These are phyloP conservation scores for Setaria italica DNA, from an alignment of 202 grass and related monocot genomes.

Conservation along the genomic window DNA sequence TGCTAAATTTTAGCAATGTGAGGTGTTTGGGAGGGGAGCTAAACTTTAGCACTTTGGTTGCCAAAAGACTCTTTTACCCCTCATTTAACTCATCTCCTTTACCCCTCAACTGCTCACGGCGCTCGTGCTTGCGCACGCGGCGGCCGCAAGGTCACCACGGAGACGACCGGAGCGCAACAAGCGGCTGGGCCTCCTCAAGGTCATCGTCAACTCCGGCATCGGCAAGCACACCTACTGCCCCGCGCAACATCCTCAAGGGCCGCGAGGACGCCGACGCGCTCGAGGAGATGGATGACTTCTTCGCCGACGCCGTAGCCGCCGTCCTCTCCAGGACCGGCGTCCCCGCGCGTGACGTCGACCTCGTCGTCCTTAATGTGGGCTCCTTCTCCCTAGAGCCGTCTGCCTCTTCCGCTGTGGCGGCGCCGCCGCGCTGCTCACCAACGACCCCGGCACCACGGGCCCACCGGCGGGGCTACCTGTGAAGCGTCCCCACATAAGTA, in stretches of 20 bases:
- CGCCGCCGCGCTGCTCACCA: constrained; percentile 69
- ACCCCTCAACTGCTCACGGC: not conserved
- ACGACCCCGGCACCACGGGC: constrained; percentile 51
- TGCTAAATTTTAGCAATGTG: too few relatives aligned
- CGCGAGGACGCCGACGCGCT: constrained; percentile 71
- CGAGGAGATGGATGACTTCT: constrained; percentile 74
- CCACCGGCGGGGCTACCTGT: constrained; percentile 47
- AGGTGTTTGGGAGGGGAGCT: too few relatives aligned
- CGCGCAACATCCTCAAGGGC: constrained; percentile 71
- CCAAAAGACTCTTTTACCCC: too few relatives aligned
- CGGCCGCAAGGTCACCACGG: constrained; percentile 59
- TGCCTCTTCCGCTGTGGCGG: constrained; percentile 97
- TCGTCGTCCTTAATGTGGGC: constrained; percentile 76
- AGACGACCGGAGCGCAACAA: constrained; percentile 70
- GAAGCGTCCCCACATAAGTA: too few relatives aligned
- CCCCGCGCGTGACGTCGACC: constrained; percentile 52
- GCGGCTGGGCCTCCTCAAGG: constrained; percentile 76
- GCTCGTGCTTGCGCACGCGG: constrained; percentile 50
- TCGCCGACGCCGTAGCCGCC: constrained; percentile 48
- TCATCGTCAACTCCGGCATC: constrained; percentile 93
- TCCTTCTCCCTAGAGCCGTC: constrained; percentile 72
- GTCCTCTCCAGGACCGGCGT: constrained; percentile 51
- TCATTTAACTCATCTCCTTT: too few relatives aligned
- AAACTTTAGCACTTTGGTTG: too few relatives aligned
- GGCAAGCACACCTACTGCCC: constrained; percentile 84